Conservation (phyloP, 164 flowering plant species). For the Piper betle region DNA sequence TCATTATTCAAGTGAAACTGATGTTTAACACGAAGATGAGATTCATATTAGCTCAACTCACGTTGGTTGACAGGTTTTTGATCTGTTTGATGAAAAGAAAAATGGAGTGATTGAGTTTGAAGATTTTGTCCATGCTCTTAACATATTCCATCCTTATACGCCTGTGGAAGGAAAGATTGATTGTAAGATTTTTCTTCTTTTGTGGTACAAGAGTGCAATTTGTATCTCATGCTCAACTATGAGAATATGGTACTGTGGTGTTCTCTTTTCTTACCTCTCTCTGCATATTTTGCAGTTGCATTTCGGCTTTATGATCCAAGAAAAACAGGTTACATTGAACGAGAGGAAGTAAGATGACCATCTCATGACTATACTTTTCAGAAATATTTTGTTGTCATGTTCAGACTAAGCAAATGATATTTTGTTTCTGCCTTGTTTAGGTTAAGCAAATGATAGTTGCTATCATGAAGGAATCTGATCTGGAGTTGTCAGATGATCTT, state of each 20-base stretch:
- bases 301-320: constrained; percentile 74
- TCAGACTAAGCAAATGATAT: neutral
- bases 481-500: constrained; percentile 56
- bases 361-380: neutral
- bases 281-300: constrained; percentile 46
- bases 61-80: constrained; percentile 41
- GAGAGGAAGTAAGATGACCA: constrained; percentile 59
- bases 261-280: neutral
- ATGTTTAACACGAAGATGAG: neutral
- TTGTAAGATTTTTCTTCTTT: constrained; percentile 31
- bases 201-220: neutral
- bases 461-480: constrained; percentile 54
- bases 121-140: constrained; percentile 71
- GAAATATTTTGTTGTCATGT: neutral
- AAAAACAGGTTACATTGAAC: constrained; percentile 76
- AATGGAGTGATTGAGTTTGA: constrained; percentile 86
- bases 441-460: constrained; percentile 85
- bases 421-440: constrained; percentile 21
- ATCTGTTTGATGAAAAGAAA: constrained; percentile 75
- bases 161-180: constrained; percentile 67
- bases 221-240: neutral
- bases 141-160: constrained; percentile 66
- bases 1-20: neutral
- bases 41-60: neutral
- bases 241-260: neutral